Evolutionary conservation across 2,329 filamentous ascomycete genomes (phyloP).

Genomic region (Paecilomyces variotii): DNA sequence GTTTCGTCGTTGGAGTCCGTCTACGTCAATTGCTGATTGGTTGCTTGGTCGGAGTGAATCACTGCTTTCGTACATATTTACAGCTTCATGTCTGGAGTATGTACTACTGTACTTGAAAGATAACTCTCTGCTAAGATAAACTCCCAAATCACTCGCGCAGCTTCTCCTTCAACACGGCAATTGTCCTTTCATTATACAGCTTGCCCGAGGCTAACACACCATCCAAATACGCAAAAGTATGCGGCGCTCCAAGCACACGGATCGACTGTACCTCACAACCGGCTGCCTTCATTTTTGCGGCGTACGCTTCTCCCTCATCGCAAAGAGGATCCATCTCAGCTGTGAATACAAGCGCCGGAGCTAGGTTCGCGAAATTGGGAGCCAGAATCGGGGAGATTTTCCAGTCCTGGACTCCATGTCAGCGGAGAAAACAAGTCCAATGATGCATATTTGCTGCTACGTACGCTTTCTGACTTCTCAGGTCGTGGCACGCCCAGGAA

Average conservation of each 20-base stretch:
- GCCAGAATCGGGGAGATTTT: slow-evolving; percentile 35
- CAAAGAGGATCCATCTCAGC: slow-evolving; percentile 36
- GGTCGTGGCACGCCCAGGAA: slow-evolving; percentile 32
- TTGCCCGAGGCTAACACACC: slow-evolving; percentile 22
- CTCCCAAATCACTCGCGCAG: slow-evolving; percentile 4
- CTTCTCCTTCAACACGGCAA: slow-evolving; percentile 19
- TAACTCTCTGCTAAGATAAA: neutral
- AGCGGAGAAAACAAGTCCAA: slow-evolving; percentile 1
- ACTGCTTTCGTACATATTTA: neutral
- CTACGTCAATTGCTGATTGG: no score
- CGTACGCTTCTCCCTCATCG: slow-evolving; percentile 35
- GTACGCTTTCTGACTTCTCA: slow-evolving; percentile 24
- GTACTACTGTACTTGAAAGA: no score
- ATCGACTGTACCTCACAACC: slow-evolving; percentile 25
- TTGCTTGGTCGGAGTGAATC: neutral
- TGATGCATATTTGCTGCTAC: slow-evolving; percentile 2
- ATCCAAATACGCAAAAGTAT: slow-evolving; percentile 23
- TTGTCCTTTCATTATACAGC: slow-evolving; percentile 19
- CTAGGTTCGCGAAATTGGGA: slow-evolving; percentile 25
- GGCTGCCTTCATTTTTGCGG: slow-evolving; percentile 27
- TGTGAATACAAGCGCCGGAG: slow-evolving; percentile 31
- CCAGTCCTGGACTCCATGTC: slow-evolving; percentile 26
- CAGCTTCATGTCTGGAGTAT: neutral
- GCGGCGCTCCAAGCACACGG: slow-evolving; percentile 25
- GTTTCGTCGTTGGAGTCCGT: no score